A percentile compares a stretch with the other conserved stretches of the same genome.
These are phyloP conservation scores for Cryptococcus sp. DNA, from an alignment of 1,284 basidiomycete species.

Conservation along the genomic window DNA sequence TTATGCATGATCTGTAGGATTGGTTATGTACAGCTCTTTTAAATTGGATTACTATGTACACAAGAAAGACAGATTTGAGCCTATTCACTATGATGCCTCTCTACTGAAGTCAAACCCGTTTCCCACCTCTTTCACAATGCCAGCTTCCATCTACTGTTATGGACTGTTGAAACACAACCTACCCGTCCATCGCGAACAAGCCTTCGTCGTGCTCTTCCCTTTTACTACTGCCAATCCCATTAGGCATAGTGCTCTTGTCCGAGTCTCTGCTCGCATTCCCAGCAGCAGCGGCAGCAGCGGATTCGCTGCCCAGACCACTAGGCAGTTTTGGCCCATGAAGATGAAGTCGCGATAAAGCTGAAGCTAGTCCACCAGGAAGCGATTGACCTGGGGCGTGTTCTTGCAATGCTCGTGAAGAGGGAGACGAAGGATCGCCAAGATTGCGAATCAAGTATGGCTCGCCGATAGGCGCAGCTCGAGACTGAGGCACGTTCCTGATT, in stretches of 20 bases:
- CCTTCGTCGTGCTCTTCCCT: conserved; percentile 48
- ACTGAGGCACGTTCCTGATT: conserved; percentile 4
- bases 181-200: conserved; percentile 37
- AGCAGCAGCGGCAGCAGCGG: neutral
- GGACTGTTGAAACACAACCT: too few relatives aligned
- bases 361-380: conserved; percentile 50
- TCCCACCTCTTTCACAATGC: too few relatives aligned
- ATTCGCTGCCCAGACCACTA: conserved; percentile 2
- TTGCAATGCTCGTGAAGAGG: conserved; percentile 41
- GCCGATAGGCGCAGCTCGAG: conserved; percentile 3
- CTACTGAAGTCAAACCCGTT: too few relatives aligned
- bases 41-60: too few relatives aligned
- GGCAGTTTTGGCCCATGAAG: conserved; percentile 31
- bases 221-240: conserved; percentile 1
- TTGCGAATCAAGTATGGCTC: conserved; percentile 33
- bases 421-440: conserved; percentile 37
- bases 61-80: neutral
- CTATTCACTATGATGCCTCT: too few relatives aligned
- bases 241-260: neutral
- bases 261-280: neutral
- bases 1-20: too few relatives aligned
- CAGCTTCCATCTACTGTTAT: too few relatives aligned
- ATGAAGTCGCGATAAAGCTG: conserved; percentile 50
- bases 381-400: conserved; percentile 52
- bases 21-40: too few relatives aligned